phyloP scores from a whole-genome alignment of 2,329 filamentous ascomycete genomes.

The Blastomyces emzantsi region DNA sequence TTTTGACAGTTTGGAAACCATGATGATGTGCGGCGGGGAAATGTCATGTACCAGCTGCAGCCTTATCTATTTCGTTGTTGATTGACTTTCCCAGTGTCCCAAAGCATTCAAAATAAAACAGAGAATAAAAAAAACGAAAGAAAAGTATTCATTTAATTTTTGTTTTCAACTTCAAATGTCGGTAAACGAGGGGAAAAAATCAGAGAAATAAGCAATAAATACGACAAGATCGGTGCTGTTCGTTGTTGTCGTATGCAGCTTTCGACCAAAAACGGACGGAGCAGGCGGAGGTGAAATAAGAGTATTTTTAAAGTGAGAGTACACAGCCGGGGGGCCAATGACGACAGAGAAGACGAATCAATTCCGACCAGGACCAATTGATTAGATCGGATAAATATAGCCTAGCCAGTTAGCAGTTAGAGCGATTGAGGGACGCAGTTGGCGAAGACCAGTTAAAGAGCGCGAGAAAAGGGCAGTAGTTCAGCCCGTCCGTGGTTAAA shows the following conservation, averaged over 20 bases:
- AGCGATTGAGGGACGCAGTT: neutral
- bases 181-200: neutral
- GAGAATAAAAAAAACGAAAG: neutral
- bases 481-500: neutral
- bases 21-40: conserved; percentile 10
- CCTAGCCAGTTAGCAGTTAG: neutral
- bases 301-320: neutral
- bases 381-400: neutral
- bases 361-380: neutral
- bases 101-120: neutral
- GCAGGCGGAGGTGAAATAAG: neutral
- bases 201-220: neutral
- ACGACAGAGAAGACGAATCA: neutral
- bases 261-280: neutral
- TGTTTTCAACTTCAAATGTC: neutral
- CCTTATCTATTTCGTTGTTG: neutral
- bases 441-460: neutral
- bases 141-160: neutral
- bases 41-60: neutral
- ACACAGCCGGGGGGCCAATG: conserved; percentile 4
- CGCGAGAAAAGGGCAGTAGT: neutral
- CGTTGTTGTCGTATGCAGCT: neutral
- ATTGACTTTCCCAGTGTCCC: neutral
- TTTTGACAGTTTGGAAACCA: conserved; percentile 32
- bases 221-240: neutral